phyloP scores from a whole-genome alignment of 179 eudicot species.

The Amaranthus tricolor region DNA sequence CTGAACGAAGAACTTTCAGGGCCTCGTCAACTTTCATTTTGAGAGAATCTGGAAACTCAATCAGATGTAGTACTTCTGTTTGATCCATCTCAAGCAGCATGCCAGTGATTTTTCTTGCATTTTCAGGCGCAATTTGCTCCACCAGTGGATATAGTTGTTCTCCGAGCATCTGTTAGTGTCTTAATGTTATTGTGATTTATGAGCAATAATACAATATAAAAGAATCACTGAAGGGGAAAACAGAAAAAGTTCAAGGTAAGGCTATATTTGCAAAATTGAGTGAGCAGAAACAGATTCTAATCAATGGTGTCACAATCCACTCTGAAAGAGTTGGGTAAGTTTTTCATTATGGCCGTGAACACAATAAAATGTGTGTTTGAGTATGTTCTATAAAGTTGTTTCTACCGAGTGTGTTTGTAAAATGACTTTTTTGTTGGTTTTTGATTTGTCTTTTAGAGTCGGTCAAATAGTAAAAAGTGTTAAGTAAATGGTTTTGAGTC shows the following conservation, averaged over 20 bases:
- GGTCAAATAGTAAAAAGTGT: no score
- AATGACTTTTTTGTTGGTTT: no score
- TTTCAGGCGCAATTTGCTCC: constrained; percentile 40
- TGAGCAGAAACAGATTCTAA: no score
- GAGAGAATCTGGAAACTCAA: constrained; percentile 63
- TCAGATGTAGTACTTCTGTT: constrained; percentile 62
- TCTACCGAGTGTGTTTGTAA: no score
- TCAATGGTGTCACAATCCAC: no score
- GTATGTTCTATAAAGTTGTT: no score
- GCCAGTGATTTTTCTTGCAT: constrained; percentile 59
- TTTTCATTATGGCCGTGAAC: no score
- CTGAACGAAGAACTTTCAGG: constrained; percentile 34
- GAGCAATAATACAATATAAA: background rate
- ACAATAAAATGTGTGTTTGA: no score
- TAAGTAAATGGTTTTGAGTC: no score
- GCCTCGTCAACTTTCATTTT: constrained; percentile 64
- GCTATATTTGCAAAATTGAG: no score
- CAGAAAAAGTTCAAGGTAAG: background rate
- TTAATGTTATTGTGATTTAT: background rate
- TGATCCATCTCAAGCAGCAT: constrained; percentile 75
- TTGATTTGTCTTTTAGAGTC: no score
- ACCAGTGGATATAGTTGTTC: constrained; percentile 59
- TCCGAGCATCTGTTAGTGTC: constrained; percentile 55
- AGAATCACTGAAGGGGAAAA: background rate
- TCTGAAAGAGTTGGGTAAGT: no score